These are phyloP conservation scores for Drosera spatulata DNA, from an alignment of 179 eudicot genomes.

Conservation along the genomic window DNA sequence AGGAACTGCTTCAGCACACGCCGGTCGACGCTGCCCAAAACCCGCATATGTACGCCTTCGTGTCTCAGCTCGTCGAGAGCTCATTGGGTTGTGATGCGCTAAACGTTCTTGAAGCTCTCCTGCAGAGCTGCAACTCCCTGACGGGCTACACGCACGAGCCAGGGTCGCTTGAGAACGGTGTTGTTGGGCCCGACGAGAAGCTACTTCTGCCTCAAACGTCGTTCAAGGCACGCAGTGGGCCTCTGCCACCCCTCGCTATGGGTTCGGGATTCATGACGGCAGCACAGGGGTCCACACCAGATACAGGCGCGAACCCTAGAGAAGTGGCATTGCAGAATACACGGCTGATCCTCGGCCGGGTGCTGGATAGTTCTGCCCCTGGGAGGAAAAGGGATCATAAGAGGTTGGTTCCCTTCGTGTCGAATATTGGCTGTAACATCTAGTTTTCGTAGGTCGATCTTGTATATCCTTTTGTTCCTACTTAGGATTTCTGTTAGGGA, in stretches of 20 bases:
- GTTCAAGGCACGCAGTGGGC: constrained; percentile 92
- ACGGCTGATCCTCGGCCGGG: constrained; percentile 71
- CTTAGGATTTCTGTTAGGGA: too few species aligned
- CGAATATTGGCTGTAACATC: constrained; percentile 2
- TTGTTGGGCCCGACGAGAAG: constrained; percentile 45
- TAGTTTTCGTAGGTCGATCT: too few species aligned
- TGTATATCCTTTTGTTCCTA: too few species aligned
- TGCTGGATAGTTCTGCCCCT: constrained; percentile 82
- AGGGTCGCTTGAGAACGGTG: constrained; percentile 45
- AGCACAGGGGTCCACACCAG: constrained; percentile 25
- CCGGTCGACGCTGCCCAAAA: constrained; percentile 98
- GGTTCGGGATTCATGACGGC: constrained; percentile 33
- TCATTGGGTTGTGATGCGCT: constrained; percentile 96
- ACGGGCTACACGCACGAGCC: constrained; percentile 51
- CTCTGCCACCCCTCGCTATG: constrained; percentile 41
- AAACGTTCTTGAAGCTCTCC: constrained; percentile 87
- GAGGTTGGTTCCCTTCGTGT: constrained; percentile 87
- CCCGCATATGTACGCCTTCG: constrained; percentile 97
- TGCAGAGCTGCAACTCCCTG: constrained; percentile 90
- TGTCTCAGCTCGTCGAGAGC: constrained; percentile 95
- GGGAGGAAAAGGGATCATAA: constrained; percentile 85
- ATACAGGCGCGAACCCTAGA: constrained; percentile 55
- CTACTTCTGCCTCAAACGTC: constrained; percentile 71
- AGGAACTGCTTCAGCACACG: constrained; percentile 91
- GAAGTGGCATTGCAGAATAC: constrained; percentile 90